These are phyloP conservation scores for Ogataea populi-albae DNA, from an alignment of 805 yeast genomes.

Conservation along the genomic window DNA sequence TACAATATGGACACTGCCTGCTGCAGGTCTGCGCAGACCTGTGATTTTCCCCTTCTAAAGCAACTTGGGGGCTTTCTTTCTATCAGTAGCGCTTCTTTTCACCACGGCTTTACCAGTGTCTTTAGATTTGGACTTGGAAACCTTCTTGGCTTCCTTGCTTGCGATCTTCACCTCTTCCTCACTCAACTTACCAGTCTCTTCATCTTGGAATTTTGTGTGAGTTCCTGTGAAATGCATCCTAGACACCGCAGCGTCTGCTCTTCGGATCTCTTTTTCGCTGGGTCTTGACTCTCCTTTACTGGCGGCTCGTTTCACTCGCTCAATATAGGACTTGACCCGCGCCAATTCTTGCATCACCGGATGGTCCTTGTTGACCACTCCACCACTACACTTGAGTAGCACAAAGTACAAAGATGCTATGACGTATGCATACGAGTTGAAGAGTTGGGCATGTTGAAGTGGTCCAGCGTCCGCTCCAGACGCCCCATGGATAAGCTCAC, in stretches of 20 bases:
- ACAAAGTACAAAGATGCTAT: conserved; percentile 57
- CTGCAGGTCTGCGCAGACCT: too few relatives aligned
- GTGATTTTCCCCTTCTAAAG: too few relatives aligned
- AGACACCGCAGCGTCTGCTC: conserved; percentile 51
- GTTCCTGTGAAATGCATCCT: conserved; percentile 49
- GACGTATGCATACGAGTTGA: conserved; percentile 45
- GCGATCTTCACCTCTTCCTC: conserved; percentile 3
- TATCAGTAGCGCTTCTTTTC: too few relatives aligned
- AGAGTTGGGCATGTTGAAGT: conserved; percentile 31
- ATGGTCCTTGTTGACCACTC: conserved; percentile 49
- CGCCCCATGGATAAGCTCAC: conserved; percentile 31
- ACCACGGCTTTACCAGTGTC: too few relatives aligned
- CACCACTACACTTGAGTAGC: conserved; percentile 56
- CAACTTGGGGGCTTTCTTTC: too few relatives aligned
- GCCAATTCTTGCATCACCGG: conserved; percentile 65
- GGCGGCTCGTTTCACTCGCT: conserved; percentile 45
- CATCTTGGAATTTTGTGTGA: conserved; percentile 45
- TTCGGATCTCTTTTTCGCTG: conserved; percentile 18
- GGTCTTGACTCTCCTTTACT: conserved; percentile 27
- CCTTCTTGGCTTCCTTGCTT: conserved; percentile 2
- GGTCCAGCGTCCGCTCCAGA: conserved; percentile 6
- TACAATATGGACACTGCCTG: too few relatives aligned
- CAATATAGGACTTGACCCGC: conserved; percentile 68
- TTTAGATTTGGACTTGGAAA: too few relatives aligned
- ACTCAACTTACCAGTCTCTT: conserved; percentile 3